phyloP scores from a whole-genome alignment of 306 rosid genomes.

The Abrus pulchellus region DNA sequence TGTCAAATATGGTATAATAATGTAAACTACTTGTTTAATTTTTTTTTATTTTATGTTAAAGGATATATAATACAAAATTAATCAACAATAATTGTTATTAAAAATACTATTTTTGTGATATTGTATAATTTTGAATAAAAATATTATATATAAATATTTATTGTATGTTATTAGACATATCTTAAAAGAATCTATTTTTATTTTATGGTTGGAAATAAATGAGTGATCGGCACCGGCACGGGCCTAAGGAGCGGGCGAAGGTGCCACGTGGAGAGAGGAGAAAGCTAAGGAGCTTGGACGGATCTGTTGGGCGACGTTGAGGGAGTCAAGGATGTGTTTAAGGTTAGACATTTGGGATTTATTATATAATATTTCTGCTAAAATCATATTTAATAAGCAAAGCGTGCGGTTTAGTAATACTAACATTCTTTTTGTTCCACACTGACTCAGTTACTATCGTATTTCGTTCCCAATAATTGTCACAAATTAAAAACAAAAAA shows the following conservation, averaged over 20 bases:
- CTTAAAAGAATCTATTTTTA: not conserved
- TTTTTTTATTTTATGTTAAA: not conserved
- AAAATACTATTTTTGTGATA: no score
- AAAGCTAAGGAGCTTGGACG: slow-evolving; percentile 26
- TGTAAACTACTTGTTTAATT: slow-evolving; percentile 27
- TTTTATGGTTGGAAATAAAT: slow-evolving; percentile 37
- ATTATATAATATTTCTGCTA: slow-evolving; percentile 14
- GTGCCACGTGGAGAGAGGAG: slow-evolving; percentile 82
- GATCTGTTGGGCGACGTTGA: slow-evolving; percentile 63
- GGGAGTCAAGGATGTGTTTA: slow-evolving; percentile 62
- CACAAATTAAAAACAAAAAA: no score
- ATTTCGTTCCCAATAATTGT: no score
- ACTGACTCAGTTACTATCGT: not conserved
- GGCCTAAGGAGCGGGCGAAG: slow-evolving; percentile 48
- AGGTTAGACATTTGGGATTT: slow-evolving; percentile 6
- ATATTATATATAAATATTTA: no score
- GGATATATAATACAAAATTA: no score
- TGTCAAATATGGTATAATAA: slow-evolving; percentile 38
- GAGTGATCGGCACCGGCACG: slow-evolving; percentile 63
- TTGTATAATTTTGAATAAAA: no score
- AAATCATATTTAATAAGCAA: slow-evolving; percentile 11
- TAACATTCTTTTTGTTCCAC: slow-evolving; percentile 52
- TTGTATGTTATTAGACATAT: no score
- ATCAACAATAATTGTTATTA: no score
- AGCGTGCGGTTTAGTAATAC: slow-evolving; percentile 54